phyloP scores from a whole-genome alignment of 1,284 basidiomycete species.

The Ceratobasidium theobromae region DNA sequence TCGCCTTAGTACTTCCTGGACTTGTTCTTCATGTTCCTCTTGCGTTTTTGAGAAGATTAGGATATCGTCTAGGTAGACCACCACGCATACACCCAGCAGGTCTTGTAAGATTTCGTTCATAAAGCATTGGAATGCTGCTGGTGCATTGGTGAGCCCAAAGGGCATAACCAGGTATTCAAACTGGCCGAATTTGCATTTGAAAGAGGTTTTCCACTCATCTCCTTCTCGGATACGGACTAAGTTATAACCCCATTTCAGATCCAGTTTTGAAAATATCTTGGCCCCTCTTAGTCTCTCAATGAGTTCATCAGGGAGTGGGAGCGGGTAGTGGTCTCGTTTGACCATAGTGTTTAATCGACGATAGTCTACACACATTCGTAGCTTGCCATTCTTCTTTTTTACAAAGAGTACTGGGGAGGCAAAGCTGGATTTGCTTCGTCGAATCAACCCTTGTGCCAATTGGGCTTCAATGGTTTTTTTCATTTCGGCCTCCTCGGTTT shows the following conservation, averaged over 20 bases:
- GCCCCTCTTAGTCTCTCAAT: not conserved
- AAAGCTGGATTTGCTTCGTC: too few relatives aligned
- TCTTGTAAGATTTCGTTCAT: conserved; percentile 29
- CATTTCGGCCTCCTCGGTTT: too few relatives aligned
- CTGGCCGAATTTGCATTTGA: conserved; percentile 1
- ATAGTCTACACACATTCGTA: conserved; percentile 10
- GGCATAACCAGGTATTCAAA: conserved; percentile 32
- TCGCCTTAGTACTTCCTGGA: conserved; percentile 13
- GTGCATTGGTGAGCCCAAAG: conserved; percentile 20
- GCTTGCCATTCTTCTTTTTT: conserved; percentile 10
- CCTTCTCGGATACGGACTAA: not conserved
- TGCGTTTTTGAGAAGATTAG: conserved; percentile 12
- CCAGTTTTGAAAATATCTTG: conserved; percentile 17
- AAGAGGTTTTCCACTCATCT: conserved; percentile 32
- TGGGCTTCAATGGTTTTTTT: too few relatives aligned
- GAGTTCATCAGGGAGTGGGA: conserved; percentile 14
- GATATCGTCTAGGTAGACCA: conserved; percentile 33
- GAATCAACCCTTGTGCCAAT: too few relatives aligned
- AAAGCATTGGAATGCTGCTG: conserved; percentile 22
- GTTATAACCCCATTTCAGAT: conserved; percentile 14
- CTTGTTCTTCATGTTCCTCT: not conserved
- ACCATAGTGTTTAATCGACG: conserved; percentile 16
- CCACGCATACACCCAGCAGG: conserved; percentile 13
- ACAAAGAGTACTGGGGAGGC: too few relatives aligned
- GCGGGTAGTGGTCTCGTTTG: conserved; percentile 1